These are phyloP conservation scores for Adansonia rubrostipa DNA, from an alignment of 441 rosid genomes.

Conservation along the genomic window DNA sequence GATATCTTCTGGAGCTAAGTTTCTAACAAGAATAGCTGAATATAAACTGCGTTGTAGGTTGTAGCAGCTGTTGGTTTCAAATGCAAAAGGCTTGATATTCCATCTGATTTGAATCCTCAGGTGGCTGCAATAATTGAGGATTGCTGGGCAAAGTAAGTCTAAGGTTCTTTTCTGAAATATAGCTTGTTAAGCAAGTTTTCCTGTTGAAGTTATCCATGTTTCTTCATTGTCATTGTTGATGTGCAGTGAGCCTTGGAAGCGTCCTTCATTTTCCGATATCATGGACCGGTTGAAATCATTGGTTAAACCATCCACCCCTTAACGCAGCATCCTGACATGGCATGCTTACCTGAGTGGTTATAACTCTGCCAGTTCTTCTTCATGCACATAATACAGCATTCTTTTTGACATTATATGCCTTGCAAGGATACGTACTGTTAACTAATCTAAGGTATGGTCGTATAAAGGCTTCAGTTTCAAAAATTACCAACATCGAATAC, in stretches of 20 bases:
- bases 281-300: slow-evolving; percentile 85
- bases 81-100: slow-evolving; percentile 88
- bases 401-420: slow-evolving; percentile 51
- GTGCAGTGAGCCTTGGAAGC: slow-evolving; percentile 90
- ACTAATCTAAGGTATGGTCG: slow-evolving; percentile 44
- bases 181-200: neutral
- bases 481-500: neutral
- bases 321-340: slow-evolving; percentile 53
- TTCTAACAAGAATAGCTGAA: neutral
- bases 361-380: slow-evolving; percentile 33
- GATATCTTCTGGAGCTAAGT: slow-evolving; percentile 3
- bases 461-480: slow-evolving; percentile 9
- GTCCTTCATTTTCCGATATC: slow-evolving; percentile 88
- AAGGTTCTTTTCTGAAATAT: neutral
- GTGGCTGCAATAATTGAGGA: slow-evolving; percentile 84
- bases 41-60: slow-evolving; percentile 53
- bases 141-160: slow-evolving; percentile 90
- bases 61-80: slow-evolving; percentile 98
- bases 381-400: slow-evolving; percentile 69
- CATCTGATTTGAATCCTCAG: slow-evolving; percentile 73
- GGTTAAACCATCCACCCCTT: slow-evolving; percentile 68
- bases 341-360: slow-evolving; percentile 42
- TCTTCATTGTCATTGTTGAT: slow-evolving; percentile 24
- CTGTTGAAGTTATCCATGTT: neutral
- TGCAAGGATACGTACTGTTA: slow-evolving; percentile 46